Base-by-base conservation (phyloP, 2,329 filamentous ascomycete genomes). In the Aureobasidium sp. region DNA sequence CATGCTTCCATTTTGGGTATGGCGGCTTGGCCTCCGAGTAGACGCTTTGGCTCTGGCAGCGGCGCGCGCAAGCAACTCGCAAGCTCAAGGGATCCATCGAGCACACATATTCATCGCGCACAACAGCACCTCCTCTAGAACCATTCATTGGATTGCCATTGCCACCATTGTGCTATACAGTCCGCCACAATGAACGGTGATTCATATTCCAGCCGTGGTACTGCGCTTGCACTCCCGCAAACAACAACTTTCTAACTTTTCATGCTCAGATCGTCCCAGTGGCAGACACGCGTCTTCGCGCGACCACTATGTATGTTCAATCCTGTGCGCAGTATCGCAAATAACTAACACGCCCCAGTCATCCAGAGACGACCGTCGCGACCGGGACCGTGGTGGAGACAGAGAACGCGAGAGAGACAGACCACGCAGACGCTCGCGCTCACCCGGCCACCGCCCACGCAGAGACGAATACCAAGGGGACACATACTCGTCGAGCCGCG, bases 401-500 rank as follows among this genome's bases (percentile, higher is more conserved):
- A 73, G 79, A 64, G 72, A 75, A 65, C 72, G 73, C 62, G 74
- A 73, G 66, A 76, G 81, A 69, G 82, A 81, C 66, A 67, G 84
- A 85, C 61, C 82, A 87, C 84, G 92, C 76, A 68, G 70, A 51
- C 88, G 93, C 67, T 96, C 92, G 65, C 87, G 93, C 72, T 97
- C 93, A 20, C 92, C 92, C 67, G 87, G 89, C 69, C 86, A 90
- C 71, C 82, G 84, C 70, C 80, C 85, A 67, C 83, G 87, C 63
- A 81, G 87, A 68, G 86, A 88, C 69, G 88, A 88, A 68, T 88
- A 94, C 57, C 87, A 90, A 68, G 82, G 85, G 74, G 92, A 97
- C 76, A 87, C 89, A 62, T 97, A 97, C 77, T 96, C 92, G 24
- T 92, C 90, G 6, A 96, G 92, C 76, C 88, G 93, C 68, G 92